Evolutionary conservation across 1,284 basidiomycete species (phyloP).

Genomic region (Fomitopsis schrenkii): DNA sequence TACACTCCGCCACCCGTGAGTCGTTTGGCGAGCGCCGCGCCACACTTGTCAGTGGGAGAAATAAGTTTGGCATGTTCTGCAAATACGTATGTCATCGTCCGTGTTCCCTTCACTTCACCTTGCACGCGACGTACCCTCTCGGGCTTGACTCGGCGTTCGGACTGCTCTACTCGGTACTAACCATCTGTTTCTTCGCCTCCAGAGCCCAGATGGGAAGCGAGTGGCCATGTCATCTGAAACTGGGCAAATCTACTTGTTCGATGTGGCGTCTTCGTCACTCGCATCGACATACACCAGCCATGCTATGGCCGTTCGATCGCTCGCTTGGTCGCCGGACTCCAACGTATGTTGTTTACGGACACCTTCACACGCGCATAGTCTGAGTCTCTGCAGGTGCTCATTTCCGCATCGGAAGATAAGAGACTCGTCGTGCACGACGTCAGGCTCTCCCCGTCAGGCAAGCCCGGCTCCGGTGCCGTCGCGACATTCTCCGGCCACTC

Average conservation of each 20-base stretch:
- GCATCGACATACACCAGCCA: constrained; percentile 75
- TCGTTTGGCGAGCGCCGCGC: constrained; percentile 60
- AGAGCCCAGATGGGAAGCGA: constrained; percentile 83
- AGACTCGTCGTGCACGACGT: constrained; percentile 85
- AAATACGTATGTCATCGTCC: constrained; percentile 56
- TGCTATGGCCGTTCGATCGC: constrained; percentile 78
- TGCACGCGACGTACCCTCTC: background rate
- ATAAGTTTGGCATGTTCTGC: constrained; percentile 80
- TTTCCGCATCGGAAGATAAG: constrained; percentile 87
- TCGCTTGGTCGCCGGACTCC: constrained; percentile 82
- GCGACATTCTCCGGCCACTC: constrained; percentile 81
- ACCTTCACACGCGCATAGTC: background rate
- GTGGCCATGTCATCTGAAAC: constrained; percentile 77
- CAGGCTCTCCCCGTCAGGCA: constrained; percentile 51
- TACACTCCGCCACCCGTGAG: constrained; percentile 57
- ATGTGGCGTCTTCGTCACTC: constrained; percentile 63
- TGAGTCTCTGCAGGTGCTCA: constrained; percentile 53
- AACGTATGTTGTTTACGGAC: constrained; percentile 35
- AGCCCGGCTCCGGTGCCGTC: constrained; percentile 68
- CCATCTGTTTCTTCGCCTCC: background rate
- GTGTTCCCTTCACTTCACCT: background rate
- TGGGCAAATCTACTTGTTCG: constrained; percentile 81
- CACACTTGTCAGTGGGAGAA: constrained; percentile 63
- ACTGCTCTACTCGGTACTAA: background rate
- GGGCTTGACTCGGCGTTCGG: background rate